Base-by-base conservation (phyloP, 1,139 yeast species). In the Candida sp. region DNA sequence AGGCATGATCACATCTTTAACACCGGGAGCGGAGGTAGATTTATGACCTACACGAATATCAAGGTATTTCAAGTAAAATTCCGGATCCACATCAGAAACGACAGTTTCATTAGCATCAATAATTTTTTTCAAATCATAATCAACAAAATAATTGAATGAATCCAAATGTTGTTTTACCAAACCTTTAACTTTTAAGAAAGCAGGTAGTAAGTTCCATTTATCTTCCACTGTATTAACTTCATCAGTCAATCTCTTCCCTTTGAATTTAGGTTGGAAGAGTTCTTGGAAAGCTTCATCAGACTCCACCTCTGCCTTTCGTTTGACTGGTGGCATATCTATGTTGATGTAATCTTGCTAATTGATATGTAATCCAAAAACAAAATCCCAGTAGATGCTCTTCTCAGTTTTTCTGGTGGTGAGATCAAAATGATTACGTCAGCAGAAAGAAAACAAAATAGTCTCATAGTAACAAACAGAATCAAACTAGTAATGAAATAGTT, bases 81-180 rank as follows among this genome's bases (percentile, higher is more conserved):
- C 97, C 0, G 99, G 99, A 67, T 91, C 98, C 29, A 93, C 98
- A 64, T 93, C 99, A 51, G 95, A 84, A 37, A 93, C 73, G 34
- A 93, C 91, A 48, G 81, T 69, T 64, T 91, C 95, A 63, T 93
- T 93, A 25, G 99, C 99, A 54, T 80, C 73, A 49, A 93, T 86
- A 61, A 93, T 95, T 62, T 93, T 93, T 66, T 87, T 89, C 63
- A 93, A 76, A 60, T 93, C 99, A 7, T 82, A 84, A 58, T 95
- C 98, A 25, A 93, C 96, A 64, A 93, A 93, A 66, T 88, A 93
- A 61, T 93, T 91, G 75, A 90, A 93, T 15, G 99, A 93, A 60
- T 93, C 99, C 59, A 95, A 73, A 71, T 93, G 99, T 68, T 93
- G 99, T 58, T 95, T 93, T 39, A 93, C 98, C 41, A 93, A 73